Conservation (phyloP, 1,284 basidiomycete genomes). For the Apiotrichum veenhuisii region DNA sequence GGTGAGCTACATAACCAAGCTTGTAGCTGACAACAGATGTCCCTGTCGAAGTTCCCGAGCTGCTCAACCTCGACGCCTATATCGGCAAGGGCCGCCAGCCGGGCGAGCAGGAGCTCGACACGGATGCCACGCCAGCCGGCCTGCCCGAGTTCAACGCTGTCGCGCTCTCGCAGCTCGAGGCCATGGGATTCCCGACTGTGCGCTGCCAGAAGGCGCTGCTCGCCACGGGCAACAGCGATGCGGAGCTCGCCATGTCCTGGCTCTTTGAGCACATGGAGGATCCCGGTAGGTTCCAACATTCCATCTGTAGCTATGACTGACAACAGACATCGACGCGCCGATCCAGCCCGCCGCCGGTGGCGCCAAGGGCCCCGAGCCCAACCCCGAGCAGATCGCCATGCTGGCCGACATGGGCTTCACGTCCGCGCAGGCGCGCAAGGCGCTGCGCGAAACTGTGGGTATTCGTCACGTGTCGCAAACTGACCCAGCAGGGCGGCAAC, state of each 20-base stretch:
- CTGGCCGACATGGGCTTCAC: slow-evolving; percentile 94
- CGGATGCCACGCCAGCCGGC: slow-evolving; percentile 60
- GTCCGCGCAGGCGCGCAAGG: slow-evolving; percentile 75
- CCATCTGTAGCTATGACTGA: neutral
- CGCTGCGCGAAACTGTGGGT: slow-evolving; percentile 76
- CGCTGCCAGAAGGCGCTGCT: slow-evolving; percentile 84
- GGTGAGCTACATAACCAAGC: slow-evolving; percentile 54
- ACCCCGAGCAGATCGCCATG: slow-evolving; percentile 65
- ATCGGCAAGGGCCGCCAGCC: slow-evolving; percentile 69
- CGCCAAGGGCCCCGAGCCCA: slow-evolving; percentile 54
- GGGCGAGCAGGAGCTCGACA: slow-evolving; percentile 61
- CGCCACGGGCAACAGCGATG: slow-evolving; percentile 74
- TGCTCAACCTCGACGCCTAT: slow-evolving; percentile 65
- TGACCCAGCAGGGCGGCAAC: slow-evolving; percentile 60
- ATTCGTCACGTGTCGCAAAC: neutral
- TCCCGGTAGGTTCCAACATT: slow-evolving; percentile 57
- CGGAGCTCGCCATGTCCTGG: slow-evolving; percentile 92
- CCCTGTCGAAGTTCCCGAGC: slow-evolving; percentile 68
- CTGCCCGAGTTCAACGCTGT: slow-evolving; percentile 59
- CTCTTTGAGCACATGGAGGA: slow-evolving; percentile 94
- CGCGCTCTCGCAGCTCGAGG: slow-evolving; percentile 69
- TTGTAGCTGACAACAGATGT: slow-evolving; percentile 60
- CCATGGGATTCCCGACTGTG: slow-evolving; percentile 80
- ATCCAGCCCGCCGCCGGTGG: slow-evolving; percentile 52
- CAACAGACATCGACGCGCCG: slow-evolving; percentile 77